Base-by-base conservation (phyloP, 1,139 yeast species). In the Geotrichum australiense region DNA sequence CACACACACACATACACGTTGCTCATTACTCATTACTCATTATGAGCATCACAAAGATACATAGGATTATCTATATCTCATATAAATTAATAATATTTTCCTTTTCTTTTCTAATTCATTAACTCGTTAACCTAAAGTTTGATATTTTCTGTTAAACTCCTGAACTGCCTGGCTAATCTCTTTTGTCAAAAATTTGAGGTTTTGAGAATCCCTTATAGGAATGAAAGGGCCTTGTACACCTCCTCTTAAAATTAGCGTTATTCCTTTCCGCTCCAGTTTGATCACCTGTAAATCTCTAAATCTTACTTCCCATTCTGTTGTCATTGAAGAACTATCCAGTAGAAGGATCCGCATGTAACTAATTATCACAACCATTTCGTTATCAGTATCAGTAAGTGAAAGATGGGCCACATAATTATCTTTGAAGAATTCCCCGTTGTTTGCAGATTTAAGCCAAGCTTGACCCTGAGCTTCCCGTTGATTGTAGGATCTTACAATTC, bases 401-500 rank as follows among this genome's bases (percentile, higher is more conserved):
- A 84, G 74, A 61, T 93, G 98, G 0, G 96, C 94, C 47, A 91
- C 67, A 55, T 91, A 93, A 25, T 69, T 68, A 54, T 91, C 96
- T 45, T 70, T 69, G 51, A 76, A 73, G 56, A 68, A 85, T 35
- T 73, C 65, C 1, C 96, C 97, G 37, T 93, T 94, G 57, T 83
- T 83, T 22, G 85, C 75, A 7, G 78, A 70, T 62, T 85, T 87
- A 48, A 91, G 69, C 94, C 97, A 86, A 54, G 72, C 84, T 59
- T 91, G 96, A 3, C 99, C 99, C 52, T 87, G 93, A 0, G 97
- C 83, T 52, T 86, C 96, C 43, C 93, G 69, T 50, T 76, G 77
- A n/a, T 80, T 74, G 59, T 74, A 93, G 1, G 93, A 82, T 28
- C 80, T 69, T 14, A 89, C 73, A 3, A 86, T 70, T 6, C 81